Conservation (phyloP, 805 yeast species). For the Candida verbasci region DNA sequence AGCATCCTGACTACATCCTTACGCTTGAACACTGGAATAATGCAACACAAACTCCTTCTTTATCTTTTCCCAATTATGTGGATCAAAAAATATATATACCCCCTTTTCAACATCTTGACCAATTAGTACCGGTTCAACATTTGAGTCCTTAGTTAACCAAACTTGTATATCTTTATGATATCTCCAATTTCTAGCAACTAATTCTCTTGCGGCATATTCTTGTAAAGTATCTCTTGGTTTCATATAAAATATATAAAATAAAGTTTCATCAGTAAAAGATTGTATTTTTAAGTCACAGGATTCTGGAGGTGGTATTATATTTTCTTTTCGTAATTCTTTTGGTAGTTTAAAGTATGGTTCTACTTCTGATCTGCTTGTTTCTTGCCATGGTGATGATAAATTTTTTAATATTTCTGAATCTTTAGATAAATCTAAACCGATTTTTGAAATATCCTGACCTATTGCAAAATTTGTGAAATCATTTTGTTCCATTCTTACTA, state of each 20-base stretch:
- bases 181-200: slow-evolving; percentile 92
- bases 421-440: slow-evolving; percentile 57
- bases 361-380: slow-evolving; percentile 83
- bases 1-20: no score
- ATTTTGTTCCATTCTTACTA: slow-evolving; percentile 56
- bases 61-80: slow-evolving; percentile 92
- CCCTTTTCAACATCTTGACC: slow-evolving; percentile 88
- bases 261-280: slow-evolving; percentile 81
- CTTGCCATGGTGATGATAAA: slow-evolving; percentile 93
- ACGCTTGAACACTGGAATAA: slow-evolving; percentile 36
- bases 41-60: slow-evolving; percentile 61
- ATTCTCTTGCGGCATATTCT: slow-evolving; percentile 88
- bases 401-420: slow-evolving; percentile 52
- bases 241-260: slow-evolving; percentile 89
- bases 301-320: slow-evolving; percentile 36
- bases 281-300: slow-evolving; percentile 49
- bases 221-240: slow-evolving; percentile 91
- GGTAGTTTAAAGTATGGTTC: slow-evolving; percentile 80
- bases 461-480: slow-evolving; percentile 65
- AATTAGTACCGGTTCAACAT: slow-evolving; percentile 76
- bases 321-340: slow-evolving; percentile 26
- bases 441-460: slow-evolving; percentile 67
- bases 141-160: slow-evolving; percentile 94
- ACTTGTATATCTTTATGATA: slow-evolving; percentile 93
- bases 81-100: slow-evolving; percentile 90